Percentiles rank a stretch among this genome's conserved stretches.
Conservation (phyloP, 371 early-diverging fungal genomes). For the Haplosporangium sp. region DNA sequence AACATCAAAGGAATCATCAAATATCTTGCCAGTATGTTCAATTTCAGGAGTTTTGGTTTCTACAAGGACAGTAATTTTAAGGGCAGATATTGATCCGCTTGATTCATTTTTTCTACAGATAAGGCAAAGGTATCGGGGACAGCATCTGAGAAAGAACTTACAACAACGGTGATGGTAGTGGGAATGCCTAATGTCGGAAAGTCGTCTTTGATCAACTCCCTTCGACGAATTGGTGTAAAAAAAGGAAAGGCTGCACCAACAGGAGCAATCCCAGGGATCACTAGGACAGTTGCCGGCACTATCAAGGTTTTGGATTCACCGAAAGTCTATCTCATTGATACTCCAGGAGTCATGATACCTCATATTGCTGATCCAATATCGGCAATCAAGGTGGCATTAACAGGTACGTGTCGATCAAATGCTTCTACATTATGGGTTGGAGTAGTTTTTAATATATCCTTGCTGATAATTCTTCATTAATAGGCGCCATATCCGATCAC, state of each 20-base stretch:
- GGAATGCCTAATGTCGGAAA: constrained; percentile 98
- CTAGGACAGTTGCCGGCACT: constrained; percentile 81
- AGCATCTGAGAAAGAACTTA: constrained; percentile 45
- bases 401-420: constrained; percentile 59
- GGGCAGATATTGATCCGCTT: background rate
- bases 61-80: background rate
- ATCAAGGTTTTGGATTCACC: constrained; percentile 91
- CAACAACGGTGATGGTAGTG: constrained; percentile 82
- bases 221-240: constrained; percentile 79
- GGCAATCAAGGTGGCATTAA: constrained; percentile 85
- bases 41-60: background rate
- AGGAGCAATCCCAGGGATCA: constrained; percentile 92
- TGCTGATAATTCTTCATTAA: background rate
- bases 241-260: constrained; percentile 86
- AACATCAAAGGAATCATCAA: constrained; percentile 76
- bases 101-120: constrained; percentile 15
- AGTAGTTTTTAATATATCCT: background rate
- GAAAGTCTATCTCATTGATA: constrained; percentile 90
- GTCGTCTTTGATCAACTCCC: constrained; percentile 89
- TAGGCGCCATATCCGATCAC: constrained; percentile 89
- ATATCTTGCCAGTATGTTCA: constrained; percentile 63
- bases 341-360: constrained; percentile 92
- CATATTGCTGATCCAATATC: constrained; percentile 81
- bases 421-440: too few species aligned
- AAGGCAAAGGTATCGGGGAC: constrained; percentile 45